Evolutionary conservation across 1,284 basidiomycete genomes (phyloP), one percentile per base, ranked within the genome.

Genomic region (Pterulicium gracile): DNA sequence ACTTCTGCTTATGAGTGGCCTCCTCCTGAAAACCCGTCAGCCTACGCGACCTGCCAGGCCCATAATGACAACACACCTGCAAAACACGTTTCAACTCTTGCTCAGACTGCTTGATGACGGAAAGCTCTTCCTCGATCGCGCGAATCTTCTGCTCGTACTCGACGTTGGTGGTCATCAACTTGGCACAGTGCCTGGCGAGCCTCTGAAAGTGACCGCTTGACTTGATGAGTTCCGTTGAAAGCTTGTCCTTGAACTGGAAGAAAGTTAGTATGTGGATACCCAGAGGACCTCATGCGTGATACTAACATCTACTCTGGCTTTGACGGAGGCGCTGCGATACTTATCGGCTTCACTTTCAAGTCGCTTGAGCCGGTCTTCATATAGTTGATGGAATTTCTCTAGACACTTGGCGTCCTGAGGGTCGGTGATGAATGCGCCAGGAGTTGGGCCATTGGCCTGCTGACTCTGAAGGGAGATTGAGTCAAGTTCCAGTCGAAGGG

Each of bases 121-220:
- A 59, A 1, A 72, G 52, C 48, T 73, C 67, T 32, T 70, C 67
- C 17, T 62, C 62, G 22, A 77, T 56, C 22, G 58, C 60, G 2
- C 48, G 49, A 5, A 64, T 58, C 46, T 74, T 66, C 4, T 54
- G 56, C 7, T 58, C 57, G 20, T 59, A 64, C 42, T 75, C 71
- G 1, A 53, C 57, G 10, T 67, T 47, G 1, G 61, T 55, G 14
- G 61, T 56, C 47, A 74, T 68, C 17, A 75, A 53, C 21, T 59
- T 60, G 1, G 69, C 67, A 10, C 69, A 61, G 42, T 72, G 70
- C 20, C 73, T 64, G 22, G 68, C 49, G 4, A 83, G 59, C 12
- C 65, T 55, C 52, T 70, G 73, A 56, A 77, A 82, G 42, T 69
- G 61, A 2, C 64, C 61, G 4, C 70, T 70, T 51, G 75, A 68